Base-by-base conservation (phyloP, 2,329 filamentous ascomycete species). In the Geoglossum cookeanum region DNA sequence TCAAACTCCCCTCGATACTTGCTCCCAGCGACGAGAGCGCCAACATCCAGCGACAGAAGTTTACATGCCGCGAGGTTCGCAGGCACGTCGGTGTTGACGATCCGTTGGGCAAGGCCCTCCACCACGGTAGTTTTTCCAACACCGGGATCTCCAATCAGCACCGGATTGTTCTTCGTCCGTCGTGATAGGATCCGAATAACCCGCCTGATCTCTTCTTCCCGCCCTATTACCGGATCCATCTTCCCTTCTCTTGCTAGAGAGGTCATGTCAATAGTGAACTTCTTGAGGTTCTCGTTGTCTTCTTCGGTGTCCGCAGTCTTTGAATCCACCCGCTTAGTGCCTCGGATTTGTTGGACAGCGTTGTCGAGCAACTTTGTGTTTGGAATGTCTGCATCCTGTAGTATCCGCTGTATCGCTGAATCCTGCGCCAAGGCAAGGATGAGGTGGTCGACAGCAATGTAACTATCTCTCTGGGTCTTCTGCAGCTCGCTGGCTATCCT, bases 1-100 rank as follows among this genome's bases (percentile, higher is more conserved):
- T 98, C 92, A 59, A 98, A 98, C 70, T 98, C 92, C 74, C 92
- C 92, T 55, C 92, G 84, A 74, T 94, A 98, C 73, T 98, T 98
- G 79, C 89, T 96, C 63, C 92, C 92, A 59, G 92, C 92, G 61
- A 98, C 91, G 58, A 98, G 76, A 29, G 91, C 86, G 64, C 92
- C 92, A 53, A 98, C 91, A 66, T 98, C 92, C 51, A 98, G 81
- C 3, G 92, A 96, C 58, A 98, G 82, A 59, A 98, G 77, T 69
- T 86, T 92, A 78, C 92, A 98, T 59, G 87, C 84, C 56, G 92
- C 89, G 57, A 98, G 77, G 65, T 96, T 96, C 68, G 94, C 89
- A 39, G 92, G 92, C 3, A 98, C 89, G 75, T 98, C 92, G 59
- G 87, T 83, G 66, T 97, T 95, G 74, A 96, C 89, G 60, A 98